Conservation (phyloP, 345 rosid species). For the Raphanus sativus region DNA sequence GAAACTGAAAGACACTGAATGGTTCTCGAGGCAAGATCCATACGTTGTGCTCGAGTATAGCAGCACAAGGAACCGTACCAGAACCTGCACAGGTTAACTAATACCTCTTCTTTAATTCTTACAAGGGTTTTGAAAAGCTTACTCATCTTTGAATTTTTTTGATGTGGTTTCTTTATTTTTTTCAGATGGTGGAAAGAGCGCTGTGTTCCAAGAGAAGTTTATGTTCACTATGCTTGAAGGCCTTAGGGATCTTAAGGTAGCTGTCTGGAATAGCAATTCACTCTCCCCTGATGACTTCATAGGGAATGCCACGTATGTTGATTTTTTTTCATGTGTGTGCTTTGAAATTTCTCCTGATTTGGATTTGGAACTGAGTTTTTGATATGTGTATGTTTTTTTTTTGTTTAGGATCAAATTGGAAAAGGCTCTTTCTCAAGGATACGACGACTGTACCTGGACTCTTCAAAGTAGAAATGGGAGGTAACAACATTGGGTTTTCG, state of each 20-base stretch:
- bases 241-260: constrained; percentile 59
- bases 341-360: background rate
- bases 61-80: constrained; percentile 50
- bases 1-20: constrained; percentile 72
- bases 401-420: constrained; percentile 65
- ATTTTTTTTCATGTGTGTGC: background rate
- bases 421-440: constrained; percentile 74
- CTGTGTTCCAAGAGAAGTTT: constrained; percentile 89
- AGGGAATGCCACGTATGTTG: constrained; percentile 79
- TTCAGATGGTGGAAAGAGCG: constrained; percentile 76
- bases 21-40: constrained; percentile 74
- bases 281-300: constrained; percentile 69
- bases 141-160: background rate
- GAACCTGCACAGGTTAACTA: constrained; percentile 62
- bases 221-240: constrained; percentile 75
- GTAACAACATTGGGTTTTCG: constrained; percentile 37
- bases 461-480: constrained; percentile 80
- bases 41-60: constrained; percentile 65
- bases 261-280: constrained; percentile 83
- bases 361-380: constrained; percentile 10
- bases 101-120: background rate
- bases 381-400: constrained; percentile 1
- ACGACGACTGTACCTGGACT: constrained; percentile 75
- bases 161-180: background rate
- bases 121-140: background rate